phyloP scores from a whole-genome alignment of 805 yeast species.

The Saturnispora gosingensis region DNA sequence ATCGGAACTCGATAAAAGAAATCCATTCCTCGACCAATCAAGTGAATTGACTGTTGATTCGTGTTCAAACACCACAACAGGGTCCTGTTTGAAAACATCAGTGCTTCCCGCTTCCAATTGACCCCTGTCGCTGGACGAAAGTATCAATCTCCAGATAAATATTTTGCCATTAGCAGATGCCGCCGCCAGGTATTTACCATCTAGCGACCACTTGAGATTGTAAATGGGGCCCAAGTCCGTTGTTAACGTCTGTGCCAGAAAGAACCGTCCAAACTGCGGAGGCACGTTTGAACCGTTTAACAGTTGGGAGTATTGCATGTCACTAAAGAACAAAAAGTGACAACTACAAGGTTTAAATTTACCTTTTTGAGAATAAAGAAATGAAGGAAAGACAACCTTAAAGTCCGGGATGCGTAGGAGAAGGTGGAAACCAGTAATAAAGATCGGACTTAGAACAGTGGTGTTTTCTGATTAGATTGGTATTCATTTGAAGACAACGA shows the following conservation, averaged over 20 bases:
- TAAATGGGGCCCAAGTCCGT: slow-evolving; percentile 43
- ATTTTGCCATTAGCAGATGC: slow-evolving; percentile 72
- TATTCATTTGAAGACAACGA: not conserved
- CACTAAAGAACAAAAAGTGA: not conserved
- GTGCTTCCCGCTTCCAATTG: not conserved
- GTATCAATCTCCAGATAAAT: slow-evolving; percentile 70
- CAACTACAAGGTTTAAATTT: not conserved
- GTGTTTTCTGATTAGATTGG: not conserved
- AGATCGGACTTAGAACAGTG: not conserved
- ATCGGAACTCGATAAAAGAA: slow-evolving; percentile 71
- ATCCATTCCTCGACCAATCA: slow-evolving; percentile 85
- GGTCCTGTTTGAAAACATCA: slow-evolving; percentile 37
- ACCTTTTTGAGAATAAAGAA: not conserved
- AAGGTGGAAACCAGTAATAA: not conserved
- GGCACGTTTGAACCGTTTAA: slow-evolving; percentile 5
- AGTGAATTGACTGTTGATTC: slow-evolving; percentile 59
- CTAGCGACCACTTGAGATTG: slow-evolving; percentile 61
- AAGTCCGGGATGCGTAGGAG: not conserved
- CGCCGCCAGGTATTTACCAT: slow-evolving; percentile 76
- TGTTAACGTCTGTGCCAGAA: slow-evolving; percentile 4
- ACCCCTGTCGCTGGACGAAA: slow-evolving; percentile 57
- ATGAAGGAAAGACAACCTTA: not conserved
- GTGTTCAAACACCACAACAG: slow-evolving; percentile 54
- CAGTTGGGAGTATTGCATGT: slow-evolving; percentile 4
- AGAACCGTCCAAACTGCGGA: slow-evolving; percentile 5